Evolutionary conservation across 306 rosid genomes (phyloP).

Genomic region (Dryas octopetala): DNA sequence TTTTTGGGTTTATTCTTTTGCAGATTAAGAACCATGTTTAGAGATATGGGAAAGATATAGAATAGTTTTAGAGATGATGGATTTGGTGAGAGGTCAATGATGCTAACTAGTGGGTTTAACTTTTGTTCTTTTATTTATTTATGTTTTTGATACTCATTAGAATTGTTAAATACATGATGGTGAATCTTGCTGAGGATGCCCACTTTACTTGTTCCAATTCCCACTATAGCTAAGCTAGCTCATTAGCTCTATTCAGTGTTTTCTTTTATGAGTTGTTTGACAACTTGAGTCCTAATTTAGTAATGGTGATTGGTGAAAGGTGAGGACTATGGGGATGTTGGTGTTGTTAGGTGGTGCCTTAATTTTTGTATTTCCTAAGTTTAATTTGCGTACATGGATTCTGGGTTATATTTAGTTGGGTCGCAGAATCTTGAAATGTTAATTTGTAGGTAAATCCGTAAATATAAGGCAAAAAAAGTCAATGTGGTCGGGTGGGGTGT

Average conservation of each 20-base stretch:
- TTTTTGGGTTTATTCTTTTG: slow-evolving; percentile 8
- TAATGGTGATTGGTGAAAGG: not conserved
- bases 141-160: not conserved
- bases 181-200: slow-evolving; percentile 24
- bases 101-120: slow-evolving; percentile 24
- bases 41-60: slow-evolving; percentile 7
- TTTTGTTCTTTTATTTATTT: not conserved
- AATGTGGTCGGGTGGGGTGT: slow-evolving; percentile 18
- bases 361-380: not conserved
- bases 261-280: not conserved
- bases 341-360: not conserved
- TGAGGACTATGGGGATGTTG: not conserved
- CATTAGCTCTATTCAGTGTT: not conserved
- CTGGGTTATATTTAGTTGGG: too few species aligned
- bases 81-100: slow-evolving; percentile 37
- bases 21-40: not conserved
- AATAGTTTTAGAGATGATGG: slow-evolving; percentile 30
- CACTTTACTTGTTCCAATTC: slow-evolving; percentile 27
- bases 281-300: not conserved
- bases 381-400: too few species aligned
- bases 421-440: too few species aligned
- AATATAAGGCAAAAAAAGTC: slow-evolving; percentile 1
- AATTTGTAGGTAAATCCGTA: not conserved
- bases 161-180: slow-evolving; percentile 10
- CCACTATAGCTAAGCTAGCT: slow-evolving; percentile 2